Evolutionary conservation across 2,329 filamentous ascomycete genomes (phyloP).

Genomic region (Rutstroemia sp.): DNA sequence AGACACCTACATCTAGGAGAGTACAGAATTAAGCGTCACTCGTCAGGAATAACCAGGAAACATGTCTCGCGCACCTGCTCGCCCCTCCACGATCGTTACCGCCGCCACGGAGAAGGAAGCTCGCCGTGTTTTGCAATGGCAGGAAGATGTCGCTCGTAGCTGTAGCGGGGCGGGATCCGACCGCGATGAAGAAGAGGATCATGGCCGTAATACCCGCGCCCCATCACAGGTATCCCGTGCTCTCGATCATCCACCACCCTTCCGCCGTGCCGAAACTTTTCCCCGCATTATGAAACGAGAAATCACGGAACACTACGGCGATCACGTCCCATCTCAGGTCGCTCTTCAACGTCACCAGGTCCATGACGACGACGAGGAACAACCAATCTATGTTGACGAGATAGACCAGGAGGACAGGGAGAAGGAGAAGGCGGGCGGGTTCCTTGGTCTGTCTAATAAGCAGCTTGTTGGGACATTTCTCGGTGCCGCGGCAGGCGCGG

Average conservation of each 20-base stretch:
- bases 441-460: slow-evolving; percentile 44
- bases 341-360: neutral
- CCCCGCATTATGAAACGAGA: slow-evolving; percentile 3
- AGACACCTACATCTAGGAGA: neutral
- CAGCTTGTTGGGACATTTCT: slow-evolving; percentile 69
- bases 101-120: slow-evolving; percentile 25
- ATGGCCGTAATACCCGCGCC: neutral
- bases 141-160: slow-evolving; percentile 32
- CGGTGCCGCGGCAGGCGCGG: slow-evolving; percentile 71
- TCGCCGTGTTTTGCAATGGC: slow-evolving; percentile 37
- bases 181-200: neutral
- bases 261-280: slow-evolving; percentile 10
- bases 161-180: neutral
- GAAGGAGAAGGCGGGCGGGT: neutral
- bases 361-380: neutral
- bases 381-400: slow-evolving; percentile 9
- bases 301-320: neutral
- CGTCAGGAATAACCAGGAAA: neutral
- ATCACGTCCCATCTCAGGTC: neutral
- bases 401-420: slow-evolving; percentile 10
- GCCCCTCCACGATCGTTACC: slow-evolving; percentile 18
- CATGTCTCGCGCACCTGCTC: neutral
- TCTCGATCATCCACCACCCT: neutral
- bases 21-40: neutral
- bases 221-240: slow-evolving; percentile 5